Percentiles rank a stretch among this genome's conserved stretches.
Conservation (phyloP, 129 eudicot species). For the Apium graveolens region DNA sequence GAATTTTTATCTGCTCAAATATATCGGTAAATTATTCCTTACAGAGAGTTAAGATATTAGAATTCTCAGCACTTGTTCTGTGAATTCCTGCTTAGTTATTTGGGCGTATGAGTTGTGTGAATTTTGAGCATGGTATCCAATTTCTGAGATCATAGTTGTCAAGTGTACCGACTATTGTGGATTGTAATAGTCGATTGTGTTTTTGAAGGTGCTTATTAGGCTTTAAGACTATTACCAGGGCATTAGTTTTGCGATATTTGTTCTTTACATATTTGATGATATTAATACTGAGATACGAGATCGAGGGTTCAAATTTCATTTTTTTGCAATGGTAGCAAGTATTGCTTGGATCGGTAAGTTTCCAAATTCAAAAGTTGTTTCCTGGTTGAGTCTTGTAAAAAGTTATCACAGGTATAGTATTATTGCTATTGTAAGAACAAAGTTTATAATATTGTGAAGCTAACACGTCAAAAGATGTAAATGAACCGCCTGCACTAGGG, state of each 20-base stretch:
- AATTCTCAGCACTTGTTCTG: background rate
- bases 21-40: background rate
- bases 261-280: background rate
- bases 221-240: no score
- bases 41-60: background rate
- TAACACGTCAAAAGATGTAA: background rate
- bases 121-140: background rate
- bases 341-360: background rate
- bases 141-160: no score
- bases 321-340: no score
- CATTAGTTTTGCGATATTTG: background rate
- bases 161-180: no score
- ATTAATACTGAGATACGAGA: no score
- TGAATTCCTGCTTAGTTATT: background rate
- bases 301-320: background rate
- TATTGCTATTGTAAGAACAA: background rate
- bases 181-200: no score
- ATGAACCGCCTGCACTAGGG: background rate
- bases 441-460: background rate
- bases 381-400: background rate
- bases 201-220: no score
- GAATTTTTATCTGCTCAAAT: background rate
- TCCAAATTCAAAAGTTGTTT: background rate
- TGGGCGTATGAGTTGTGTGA: background rate
- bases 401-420: background rate